phyloP scores from a whole-genome alignment of 306 rosid genomes.

The Cucumis sativus region Cucumber_9930_V3 NC_026661.2:2279001-2279500 shows the following conservation, averaged over 20 bases:
- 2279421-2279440: constrained; percentile 42
- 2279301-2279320: constrained; percentile 23
- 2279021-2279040: not conserved
- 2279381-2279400: constrained; percentile 63
- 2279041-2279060: not conserved
- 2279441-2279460: not conserved
- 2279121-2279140: constrained; percentile 35
- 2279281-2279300: constrained; percentile 7
- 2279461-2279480: not conserved
- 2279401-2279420: constrained; percentile 65
- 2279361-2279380: constrained; percentile 82
- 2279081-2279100: not conserved
- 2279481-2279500: not conserved
- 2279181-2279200: constrained; percentile 94
- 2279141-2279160: constrained; percentile 82
- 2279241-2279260: constrained; percentile 49
- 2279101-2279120: not conserved
- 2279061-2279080: not conserved
- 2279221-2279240: constrained; percentile 70
- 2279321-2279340: constrained; percentile 85
- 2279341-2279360: constrained; percentile 87
- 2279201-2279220: constrained; percentile 52
- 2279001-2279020: not conserved
- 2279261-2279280: constrained; percentile 8
- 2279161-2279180: constrained; percentile 93